Conservation (phyloP, 2,329 filamentous ascomycete species). For the Sarocladiaceae sp. region DNA sequence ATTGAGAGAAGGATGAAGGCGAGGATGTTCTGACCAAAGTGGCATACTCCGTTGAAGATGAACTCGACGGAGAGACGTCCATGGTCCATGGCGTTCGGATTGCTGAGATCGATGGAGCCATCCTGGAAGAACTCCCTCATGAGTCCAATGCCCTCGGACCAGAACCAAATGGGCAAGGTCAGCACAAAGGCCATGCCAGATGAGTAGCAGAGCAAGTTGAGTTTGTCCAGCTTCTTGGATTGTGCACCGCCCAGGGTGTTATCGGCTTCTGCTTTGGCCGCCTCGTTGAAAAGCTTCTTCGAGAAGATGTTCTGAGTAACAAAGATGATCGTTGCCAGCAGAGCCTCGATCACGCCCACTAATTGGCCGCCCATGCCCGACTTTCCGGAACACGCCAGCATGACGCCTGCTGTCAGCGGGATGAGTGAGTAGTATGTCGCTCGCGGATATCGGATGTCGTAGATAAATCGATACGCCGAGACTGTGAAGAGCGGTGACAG, state of each 20-base stretch:
- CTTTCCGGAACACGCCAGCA: slow-evolving; percentile 90
- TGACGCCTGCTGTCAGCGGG: slow-evolving; percentile 90
- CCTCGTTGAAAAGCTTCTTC: slow-evolving; percentile 95
- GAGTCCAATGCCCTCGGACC: slow-evolving; percentile 76
- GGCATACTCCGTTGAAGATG: slow-evolving; percentile 92
- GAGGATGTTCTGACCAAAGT: slow-evolving; percentile 93
- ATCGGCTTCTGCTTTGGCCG: slow-evolving; percentile 76
- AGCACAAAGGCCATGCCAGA: slow-evolving; percentile 85
- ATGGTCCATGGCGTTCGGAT: slow-evolving; percentile 66
- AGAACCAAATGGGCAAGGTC: slow-evolving; percentile 87
- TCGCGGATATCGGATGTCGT: slow-evolving; percentile 78
- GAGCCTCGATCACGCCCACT: slow-evolving; percentile 81
- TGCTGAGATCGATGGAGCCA: slow-evolving; percentile 61
- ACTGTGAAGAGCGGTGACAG: slow-evolving; percentile 95
- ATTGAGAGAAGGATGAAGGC: slow-evolving; percentile 89
- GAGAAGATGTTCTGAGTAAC: slow-evolving; percentile 98
- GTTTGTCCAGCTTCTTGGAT: slow-evolving; percentile 83
- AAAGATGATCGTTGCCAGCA: slow-evolving; percentile 87
- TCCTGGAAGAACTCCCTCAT: slow-evolving; percentile 73
- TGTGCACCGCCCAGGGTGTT: slow-evolving; percentile 42
- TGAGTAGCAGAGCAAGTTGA: slow-evolving; percentile 96
- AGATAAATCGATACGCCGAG: slow-evolving; percentile 82
- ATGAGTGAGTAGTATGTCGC: slow-evolving; percentile 84
- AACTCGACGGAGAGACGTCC: slow-evolving; percentile 76
- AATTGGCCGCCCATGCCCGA: slow-evolving; percentile 64